A percentile compares a stretch with the other conserved stretches of the same genome.
Conservation (phyloP, 2,329 filamentous ascomycete genomes). For the Xylariaceae sp. region DNA sequence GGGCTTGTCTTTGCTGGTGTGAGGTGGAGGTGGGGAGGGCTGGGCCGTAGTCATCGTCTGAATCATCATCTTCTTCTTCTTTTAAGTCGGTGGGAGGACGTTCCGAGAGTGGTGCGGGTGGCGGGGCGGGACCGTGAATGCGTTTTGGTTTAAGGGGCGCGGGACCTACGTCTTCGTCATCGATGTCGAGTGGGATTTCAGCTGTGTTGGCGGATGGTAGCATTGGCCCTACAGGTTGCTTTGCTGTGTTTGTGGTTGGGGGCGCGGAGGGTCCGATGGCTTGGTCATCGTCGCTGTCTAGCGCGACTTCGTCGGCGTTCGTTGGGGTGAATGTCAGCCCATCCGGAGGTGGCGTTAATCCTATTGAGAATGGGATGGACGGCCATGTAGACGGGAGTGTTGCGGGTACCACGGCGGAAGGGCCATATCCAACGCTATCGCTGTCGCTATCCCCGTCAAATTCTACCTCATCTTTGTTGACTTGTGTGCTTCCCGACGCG, state of each 20-base stretch:
- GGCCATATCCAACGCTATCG: slow-evolving; percentile 17
- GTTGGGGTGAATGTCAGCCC: slow-evolving; percentile 11
- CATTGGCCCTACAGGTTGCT: slow-evolving; percentile 23
- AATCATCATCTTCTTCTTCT: slow-evolving; percentile 35
- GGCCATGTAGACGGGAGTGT: slow-evolving; percentile 8
- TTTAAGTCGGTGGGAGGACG: slow-evolving; percentile 28
- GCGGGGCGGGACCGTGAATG: slow-evolving; percentile 39
- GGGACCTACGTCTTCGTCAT: slow-evolving; percentile 23
- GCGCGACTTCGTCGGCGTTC: slow-evolving; percentile 42
- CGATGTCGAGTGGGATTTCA: slow-evolving; percentile 23
- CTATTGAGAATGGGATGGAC: slow-evolving; percentile 13
- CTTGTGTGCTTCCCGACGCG: slow-evolving; percentile 36
- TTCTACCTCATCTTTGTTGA: slow-evolving; percentile 41
- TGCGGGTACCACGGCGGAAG: slow-evolving; percentile 12
- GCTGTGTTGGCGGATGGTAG: slow-evolving; percentile 20
- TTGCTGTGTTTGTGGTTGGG: slow-evolving; percentile 10
- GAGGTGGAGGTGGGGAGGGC: slow-evolving; percentile 45
- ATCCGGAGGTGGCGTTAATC: slow-evolving; percentile 10
- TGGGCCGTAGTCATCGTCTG: slow-evolving; percentile 53
- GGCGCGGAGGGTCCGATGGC: slow-evolving; percentile 19
- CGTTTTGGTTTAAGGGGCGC: slow-evolving; percentile 26
- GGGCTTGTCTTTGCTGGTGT: slow-evolving; percentile 26
- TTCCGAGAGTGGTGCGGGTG: slow-evolving; percentile 38
- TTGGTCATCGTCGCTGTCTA: slow-evolving; percentile 38
- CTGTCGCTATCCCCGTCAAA: slow-evolving; percentile 27